phyloP scores from a whole-genome alignment of 495 filamentous ascomycete genomes.

The Astrothelium macrocarpum region DNA sequence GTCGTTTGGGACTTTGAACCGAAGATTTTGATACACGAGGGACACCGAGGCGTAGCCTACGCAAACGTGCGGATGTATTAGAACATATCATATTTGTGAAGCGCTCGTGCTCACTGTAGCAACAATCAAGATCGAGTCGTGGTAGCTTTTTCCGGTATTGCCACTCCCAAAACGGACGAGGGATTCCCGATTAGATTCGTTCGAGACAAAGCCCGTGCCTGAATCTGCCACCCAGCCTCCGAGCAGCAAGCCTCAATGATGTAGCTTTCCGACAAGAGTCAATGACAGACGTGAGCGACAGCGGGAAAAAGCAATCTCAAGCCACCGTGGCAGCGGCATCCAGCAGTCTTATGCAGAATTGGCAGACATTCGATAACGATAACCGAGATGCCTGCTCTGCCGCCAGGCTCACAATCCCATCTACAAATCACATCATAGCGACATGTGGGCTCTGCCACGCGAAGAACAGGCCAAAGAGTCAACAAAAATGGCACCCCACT shows the following conservation, averaged over 20 bases:
- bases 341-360: neutral
- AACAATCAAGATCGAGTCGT: neutral
- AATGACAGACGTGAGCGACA: neutral
- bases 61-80: neutral
- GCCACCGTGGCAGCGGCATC: neutral
- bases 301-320: neutral
- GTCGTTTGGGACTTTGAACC: neutral
- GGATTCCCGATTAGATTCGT: neutral
- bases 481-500: neutral
- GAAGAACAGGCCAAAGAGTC: no score
- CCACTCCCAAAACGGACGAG: neutral
- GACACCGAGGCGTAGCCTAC: neutral
- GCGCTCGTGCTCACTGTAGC: neutral
- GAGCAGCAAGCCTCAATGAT: neutral
- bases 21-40: neutral
- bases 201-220: neutral
- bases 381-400: neutral
- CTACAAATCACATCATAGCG: neutral
- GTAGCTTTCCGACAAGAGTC: neutral
- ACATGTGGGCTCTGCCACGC: neutral
- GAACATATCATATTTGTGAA: neutral
- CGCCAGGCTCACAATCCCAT: neutral
- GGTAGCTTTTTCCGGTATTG: neutral
- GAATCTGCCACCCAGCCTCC: neutral
- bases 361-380: neutral